Conservation (phyloP, 1,284 basidiomycete species). For the Athelia psychrophila region DNA sequence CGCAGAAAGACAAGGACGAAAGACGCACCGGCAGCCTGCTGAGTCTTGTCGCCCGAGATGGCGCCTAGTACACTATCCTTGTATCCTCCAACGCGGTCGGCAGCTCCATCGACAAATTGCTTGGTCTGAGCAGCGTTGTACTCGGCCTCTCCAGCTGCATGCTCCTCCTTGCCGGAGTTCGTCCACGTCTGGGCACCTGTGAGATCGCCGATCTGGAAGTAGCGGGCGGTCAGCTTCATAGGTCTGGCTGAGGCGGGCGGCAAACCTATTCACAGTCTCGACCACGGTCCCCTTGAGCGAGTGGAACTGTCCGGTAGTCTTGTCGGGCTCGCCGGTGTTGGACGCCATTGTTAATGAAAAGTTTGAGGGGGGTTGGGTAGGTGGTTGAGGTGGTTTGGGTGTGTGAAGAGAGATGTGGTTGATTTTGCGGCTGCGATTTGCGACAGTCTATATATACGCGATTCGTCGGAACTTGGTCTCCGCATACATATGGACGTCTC, state of each 20-base stretch:
- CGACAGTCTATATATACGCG: too few relatives aligned
- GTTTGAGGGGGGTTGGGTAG: not conserved
- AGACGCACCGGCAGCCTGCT: conserved; percentile 54
- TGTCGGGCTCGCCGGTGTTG: conserved; percentile 32
- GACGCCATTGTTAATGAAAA: conserved; percentile 13
- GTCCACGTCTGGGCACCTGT: conserved; percentile 46
- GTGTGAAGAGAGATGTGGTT: not conserved
- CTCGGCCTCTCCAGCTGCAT: conserved; percentile 62
- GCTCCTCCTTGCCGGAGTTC: conserved; percentile 62
- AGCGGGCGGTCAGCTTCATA: too few relatives aligned
- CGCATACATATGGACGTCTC: too few relatives aligned
- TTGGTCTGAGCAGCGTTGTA: conserved; percentile 52
- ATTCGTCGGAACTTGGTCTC: too few relatives aligned
- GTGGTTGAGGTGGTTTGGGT: not conserved
- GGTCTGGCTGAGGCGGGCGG: too few relatives aligned
- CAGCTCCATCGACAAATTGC: conserved; percentile 54
- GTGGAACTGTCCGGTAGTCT: conserved; percentile 61
- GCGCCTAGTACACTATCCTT: conserved; percentile 66
- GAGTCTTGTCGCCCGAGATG: conserved; percentile 59
- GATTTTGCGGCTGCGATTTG: too few relatives aligned
- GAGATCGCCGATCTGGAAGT: conserved; percentile 43
- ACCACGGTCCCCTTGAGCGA: conserved; percentile 59
- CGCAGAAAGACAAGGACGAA: not conserved
- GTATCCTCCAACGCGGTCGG: conserved; percentile 58
- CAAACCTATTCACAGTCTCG: conserved; percentile 38